Conservation (phyloP, 345 rosid species). For the Euphorbia peplus region DNA sequence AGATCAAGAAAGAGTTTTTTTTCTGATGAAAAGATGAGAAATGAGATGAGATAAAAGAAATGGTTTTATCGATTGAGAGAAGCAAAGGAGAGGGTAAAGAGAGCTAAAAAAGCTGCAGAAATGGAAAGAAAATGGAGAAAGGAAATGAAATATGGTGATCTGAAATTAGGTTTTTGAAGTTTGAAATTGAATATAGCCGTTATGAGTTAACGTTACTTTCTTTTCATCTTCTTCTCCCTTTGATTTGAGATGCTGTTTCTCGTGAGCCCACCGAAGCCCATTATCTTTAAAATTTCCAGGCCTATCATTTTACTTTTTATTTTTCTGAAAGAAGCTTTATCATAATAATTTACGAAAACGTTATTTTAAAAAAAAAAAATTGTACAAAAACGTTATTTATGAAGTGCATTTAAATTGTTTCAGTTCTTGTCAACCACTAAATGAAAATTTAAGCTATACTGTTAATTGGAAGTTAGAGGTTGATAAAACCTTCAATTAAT, state of each 20-base stretch:
- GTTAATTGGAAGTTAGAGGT: too few relatives aligned
- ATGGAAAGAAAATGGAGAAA: not conserved
- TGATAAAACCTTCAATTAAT: too few relatives aligned
- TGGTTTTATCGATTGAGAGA: not conserved
- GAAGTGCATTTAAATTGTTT: too few relatives aligned
- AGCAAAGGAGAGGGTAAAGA: not conserved
- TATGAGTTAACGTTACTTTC: conserved; percentile 16
- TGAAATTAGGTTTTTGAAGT: conserved; percentile 25
- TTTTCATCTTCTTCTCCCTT: not conserved
- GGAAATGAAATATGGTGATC: not conserved
- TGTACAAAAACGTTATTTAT: too few relatives aligned
- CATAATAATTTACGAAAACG: too few relatives aligned
- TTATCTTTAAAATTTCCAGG: too few relatives aligned
- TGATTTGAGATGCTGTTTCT: not conserved
- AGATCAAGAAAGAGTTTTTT: too few relatives aligned
- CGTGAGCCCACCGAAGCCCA: conserved; percentile 1
- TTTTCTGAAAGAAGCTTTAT: too few relatives aligned
- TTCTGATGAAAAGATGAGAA: conserved; percentile 2
- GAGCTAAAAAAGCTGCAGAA: not conserved
- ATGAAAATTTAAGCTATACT: too few relatives aligned
- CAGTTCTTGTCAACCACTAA: too few relatives aligned
- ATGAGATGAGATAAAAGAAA: not conserved
- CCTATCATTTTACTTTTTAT: too few relatives aligned
- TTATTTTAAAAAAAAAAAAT: too few relatives aligned
- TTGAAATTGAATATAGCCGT: conserved; percentile 44